Conservation (phyloP, 78 protist species). For the Mantamonas sphyraenae region DNA sequence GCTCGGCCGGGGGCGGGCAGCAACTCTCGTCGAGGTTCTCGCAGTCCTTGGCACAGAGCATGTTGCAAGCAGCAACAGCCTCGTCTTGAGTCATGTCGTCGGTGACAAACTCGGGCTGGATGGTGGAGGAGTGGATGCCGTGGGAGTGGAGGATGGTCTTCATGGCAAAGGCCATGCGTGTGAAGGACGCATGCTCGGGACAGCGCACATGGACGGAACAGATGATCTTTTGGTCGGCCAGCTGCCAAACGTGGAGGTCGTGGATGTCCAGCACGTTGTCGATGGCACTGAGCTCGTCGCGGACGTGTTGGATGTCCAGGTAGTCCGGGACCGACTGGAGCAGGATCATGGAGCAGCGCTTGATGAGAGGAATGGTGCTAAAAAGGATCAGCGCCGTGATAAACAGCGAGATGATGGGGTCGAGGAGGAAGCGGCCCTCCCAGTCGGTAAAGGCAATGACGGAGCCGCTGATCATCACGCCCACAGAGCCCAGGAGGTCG, state of each 20-base stretch:
- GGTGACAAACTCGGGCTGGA: constrained; percentile 2
- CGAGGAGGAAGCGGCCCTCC: constrained; percentile 6
- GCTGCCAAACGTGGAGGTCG: constrained; percentile 34
- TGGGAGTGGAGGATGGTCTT: background rate
- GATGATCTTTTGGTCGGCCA: constrained; percentile 1
- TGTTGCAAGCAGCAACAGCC: too few species aligned
- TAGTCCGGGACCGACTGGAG: constrained; percentile 22
- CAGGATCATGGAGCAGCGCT: constrained; percentile 1
- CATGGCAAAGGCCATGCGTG: background rate
- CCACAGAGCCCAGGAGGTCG: constrained; percentile 44
- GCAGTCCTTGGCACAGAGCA: too few species aligned
- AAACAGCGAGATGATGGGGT: constrained; percentile 24
- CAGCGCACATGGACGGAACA: constrained; percentile 10
- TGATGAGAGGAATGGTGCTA: constrained; percentile 15
- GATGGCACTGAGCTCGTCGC: background rate
- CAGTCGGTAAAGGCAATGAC: constrained; percentile 10
- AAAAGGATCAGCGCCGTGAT: constrained; percentile 12
- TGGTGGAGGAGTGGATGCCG: constrained; percentile 10
- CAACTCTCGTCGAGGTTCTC: too few species aligned
- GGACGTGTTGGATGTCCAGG: background rate
- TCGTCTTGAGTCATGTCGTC: too few species aligned
- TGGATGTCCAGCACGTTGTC: background rate
- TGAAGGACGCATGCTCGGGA: background rate
- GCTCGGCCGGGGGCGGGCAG: too few species aligned
- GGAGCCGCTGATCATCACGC: constrained; percentile 23